Evolutionary conservation across 2,329 filamentous ascomycete species (phyloP).

Genomic region (Alternaria sp.): DNA sequence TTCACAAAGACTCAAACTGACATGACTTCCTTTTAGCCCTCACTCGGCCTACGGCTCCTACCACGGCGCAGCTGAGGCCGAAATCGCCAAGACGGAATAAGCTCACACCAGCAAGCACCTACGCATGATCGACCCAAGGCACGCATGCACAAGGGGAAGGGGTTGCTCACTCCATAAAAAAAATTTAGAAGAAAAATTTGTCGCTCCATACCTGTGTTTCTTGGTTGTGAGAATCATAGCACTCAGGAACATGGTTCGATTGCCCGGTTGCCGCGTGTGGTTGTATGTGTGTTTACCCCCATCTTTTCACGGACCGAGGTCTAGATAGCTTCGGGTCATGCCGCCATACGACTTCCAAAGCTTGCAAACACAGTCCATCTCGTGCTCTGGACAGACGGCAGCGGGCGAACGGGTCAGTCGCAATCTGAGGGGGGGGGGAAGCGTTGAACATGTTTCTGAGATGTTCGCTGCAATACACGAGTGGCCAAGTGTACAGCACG

Average conservation of each 20-base stretch:
- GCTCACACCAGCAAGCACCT: background rate
- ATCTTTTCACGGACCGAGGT: background rate
- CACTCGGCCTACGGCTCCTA: slow-evolving; percentile 1
- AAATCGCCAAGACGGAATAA: background rate
- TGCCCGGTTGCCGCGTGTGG: slow-evolving; percentile 4
- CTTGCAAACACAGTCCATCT: background rate
- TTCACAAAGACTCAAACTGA: background rate
- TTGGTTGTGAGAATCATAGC: background rate
- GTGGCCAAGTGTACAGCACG: slow-evolving; percentile 23
- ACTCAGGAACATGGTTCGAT: background rate
- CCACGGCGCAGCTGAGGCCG: background rate
- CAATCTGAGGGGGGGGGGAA: slow-evolving; percentile 7
- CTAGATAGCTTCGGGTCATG: slow-evolving; percentile 7
- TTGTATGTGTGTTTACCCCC: slow-evolving; percentile 7
- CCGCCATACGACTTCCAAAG: slow-evolving; percentile 1
- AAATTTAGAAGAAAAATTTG: background rate
- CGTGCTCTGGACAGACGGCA: background rate
- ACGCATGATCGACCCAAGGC: background rate
- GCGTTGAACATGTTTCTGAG: background rate
- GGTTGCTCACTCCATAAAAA: background rate
- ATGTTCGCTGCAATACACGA: slow-evolving; percentile 32
- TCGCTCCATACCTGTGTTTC: background rate
- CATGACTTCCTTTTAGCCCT: background rate
- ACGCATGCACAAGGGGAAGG: too few species aligned
- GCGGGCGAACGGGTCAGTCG: slow-evolving; percentile 13